phyloP scores from a whole-genome alignment of 306 rosid species.

The Lagenaria siceraria region DNA sequence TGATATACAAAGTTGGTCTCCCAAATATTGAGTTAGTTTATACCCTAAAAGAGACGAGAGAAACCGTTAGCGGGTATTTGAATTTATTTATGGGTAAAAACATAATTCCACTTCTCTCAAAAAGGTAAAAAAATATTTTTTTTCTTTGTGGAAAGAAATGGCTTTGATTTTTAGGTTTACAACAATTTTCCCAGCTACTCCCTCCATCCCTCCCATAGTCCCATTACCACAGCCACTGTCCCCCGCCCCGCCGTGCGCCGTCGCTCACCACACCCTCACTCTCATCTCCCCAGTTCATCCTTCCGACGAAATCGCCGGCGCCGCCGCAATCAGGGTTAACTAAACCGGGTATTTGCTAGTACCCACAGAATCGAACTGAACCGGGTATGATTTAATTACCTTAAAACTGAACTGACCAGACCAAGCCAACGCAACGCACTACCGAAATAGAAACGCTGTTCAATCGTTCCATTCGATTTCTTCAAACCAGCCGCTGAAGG shows the following conservation, averaged over 20 bases:
- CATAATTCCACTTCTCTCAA: background rate
- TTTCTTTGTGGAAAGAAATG: too few relatives aligned
- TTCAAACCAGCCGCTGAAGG: background rate
- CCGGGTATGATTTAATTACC: background rate
- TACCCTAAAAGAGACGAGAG: too few relatives aligned
- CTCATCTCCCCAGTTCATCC: background rate
- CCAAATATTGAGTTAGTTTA: too few relatives aligned
- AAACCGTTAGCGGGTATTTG: too few relatives aligned
- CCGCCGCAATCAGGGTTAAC: background rate
- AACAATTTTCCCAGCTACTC: background rate
- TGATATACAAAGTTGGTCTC: too few relatives aligned
- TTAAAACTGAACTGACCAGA: background rate
- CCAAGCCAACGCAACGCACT: background rate
- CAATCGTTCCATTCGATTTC: background rate
- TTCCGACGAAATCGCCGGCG: background rate
- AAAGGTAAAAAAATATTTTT: too few relatives aligned
- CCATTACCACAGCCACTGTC: too few relatives aligned
- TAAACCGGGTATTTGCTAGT: background rate
- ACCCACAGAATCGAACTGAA: background rate
- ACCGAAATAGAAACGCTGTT: background rate
- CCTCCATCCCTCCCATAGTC: background rate
- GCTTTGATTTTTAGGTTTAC: background rate
- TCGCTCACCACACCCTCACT: background rate
- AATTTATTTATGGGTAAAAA: too few relatives aligned
- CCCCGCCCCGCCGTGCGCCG: too few relatives aligned